Base-by-base conservation (phyloP, 352 stramenopile species). In the Elongisporangium prolatum region DNA sequence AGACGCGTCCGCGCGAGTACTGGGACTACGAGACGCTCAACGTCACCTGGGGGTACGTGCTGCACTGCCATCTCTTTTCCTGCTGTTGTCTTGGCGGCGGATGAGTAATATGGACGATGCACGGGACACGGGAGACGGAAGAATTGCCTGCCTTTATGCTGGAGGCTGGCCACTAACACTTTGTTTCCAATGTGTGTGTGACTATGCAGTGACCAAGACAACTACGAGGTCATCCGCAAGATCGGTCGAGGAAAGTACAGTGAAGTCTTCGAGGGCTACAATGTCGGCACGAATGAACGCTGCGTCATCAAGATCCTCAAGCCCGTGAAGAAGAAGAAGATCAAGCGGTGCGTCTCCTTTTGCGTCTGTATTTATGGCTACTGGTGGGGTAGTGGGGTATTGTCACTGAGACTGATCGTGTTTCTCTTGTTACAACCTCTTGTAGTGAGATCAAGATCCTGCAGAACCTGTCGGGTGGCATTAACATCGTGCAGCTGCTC, bases 301-400 rank as follows among this genome's bases (percentile, higher is more conserved):
- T 99, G 97, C 72, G 97, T 99, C n/a, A 98, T 99, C 63, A 99
- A 99, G 86, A 99, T 99, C 68, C 86, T 99, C 52, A 99, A 99
- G 79, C 97, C 97, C 14, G 97, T 99, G n/a, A 99, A 99, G 89
- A 99, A 99, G 87, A 99, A 99, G 82, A 99, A 99, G 84, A 99
- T 99, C 74, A 99, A 99, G 72, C 84, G 95, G 66, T 91, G 44
- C 44, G 77, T 57, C 20, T 11, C 20, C 13, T 6, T 37, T 17
- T 54, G 48, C 6, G n/a, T 61, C 28, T 52, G 1, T 44, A 40
- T 28, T n/a, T 10, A 6, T 58, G 17, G 16, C 5, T 50, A 8
- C 24, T 58, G 25, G n/a, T 47, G 21, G 37, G n/a, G 21, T 3
- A 58, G 17, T 49, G 9, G 48, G 21, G 25, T 13, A 16, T 25